phyloP scores from a whole-genome alignment of 257 asterid species.

The Leonotis leonurus region DNA sequence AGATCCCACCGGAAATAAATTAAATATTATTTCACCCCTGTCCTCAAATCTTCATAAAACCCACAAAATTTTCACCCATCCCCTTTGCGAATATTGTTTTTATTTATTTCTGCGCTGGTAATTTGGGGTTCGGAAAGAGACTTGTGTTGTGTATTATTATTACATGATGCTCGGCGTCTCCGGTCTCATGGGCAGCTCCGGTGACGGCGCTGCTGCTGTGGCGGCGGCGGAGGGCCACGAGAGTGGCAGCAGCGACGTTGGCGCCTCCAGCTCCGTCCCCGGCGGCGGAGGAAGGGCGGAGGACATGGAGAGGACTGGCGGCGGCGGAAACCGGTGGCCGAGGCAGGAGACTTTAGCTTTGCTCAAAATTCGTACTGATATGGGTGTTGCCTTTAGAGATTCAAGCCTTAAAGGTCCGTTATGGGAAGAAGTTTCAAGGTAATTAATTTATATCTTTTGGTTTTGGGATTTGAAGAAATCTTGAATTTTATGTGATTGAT shows the following conservation, averaged over 20 bases:
- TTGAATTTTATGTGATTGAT: constrained; percentile 16
- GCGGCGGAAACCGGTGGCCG: constrained; percentile 87
- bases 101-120: constrained; percentile 23
- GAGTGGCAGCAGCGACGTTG: constrained; percentile 53
- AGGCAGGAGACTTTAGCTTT: constrained; percentile 83
- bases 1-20: constrained; percentile 98
- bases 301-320: constrained; percentile 23
- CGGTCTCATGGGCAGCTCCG: constrained; percentile 35
- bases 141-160: not conserved
- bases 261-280: constrained; percentile 33
- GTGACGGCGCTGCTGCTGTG: constrained; percentile 31
- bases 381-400: constrained; percentile 73
- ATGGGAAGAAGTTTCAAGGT: constrained; percentile 97
- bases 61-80: too few relatives aligned
- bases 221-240: constrained; percentile 34
- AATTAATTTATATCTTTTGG: not conserved
- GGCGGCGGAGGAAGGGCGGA: constrained; percentile 26
- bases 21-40: too few relatives aligned
- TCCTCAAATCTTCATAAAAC: too few relatives aligned
- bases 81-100: too few relatives aligned
- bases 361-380: constrained; percentile 73
- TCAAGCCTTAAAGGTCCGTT: constrained; percentile 92
- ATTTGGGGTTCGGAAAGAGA: constrained; percentile 8
- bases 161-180: constrained; percentile 46
- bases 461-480: not conserved